Evolutionary conservation across 1,284 basidiomycete genomes (phyloP).

Genomic region (Malassezia brasiliensis): DNA sequence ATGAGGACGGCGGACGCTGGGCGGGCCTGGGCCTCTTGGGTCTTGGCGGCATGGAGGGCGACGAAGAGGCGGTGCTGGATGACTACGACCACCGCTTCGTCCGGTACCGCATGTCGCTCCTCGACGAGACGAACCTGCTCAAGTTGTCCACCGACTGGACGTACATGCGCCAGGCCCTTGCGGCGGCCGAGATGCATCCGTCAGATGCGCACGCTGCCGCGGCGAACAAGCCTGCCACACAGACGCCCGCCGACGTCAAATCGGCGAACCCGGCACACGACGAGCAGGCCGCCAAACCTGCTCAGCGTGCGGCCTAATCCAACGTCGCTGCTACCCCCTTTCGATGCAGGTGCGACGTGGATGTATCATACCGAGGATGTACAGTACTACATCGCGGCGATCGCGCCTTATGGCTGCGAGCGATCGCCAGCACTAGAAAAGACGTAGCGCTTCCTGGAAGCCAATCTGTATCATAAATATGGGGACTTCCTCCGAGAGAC

Average conservation of each 20-base stretch:
- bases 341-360: no score
- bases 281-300: no score
- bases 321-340: no score
- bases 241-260: background rate
- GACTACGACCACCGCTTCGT: slow-evolving; percentile 47
- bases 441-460: no score
- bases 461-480: no score
- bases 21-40: slow-evolving; percentile 43
- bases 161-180: slow-evolving; percentile 42
- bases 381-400: no score
- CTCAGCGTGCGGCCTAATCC: no score
- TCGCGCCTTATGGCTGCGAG: no score
- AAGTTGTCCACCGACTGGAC: slow-evolving; percentile 45
- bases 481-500: no score
- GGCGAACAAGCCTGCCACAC: no score
- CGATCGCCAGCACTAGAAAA: no score
- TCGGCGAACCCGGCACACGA: background rate
- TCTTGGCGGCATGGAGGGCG: slow-evolving; percentile 47
- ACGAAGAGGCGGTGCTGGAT: slow-evolving; percentile 45
- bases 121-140: slow-evolving; percentile 42
- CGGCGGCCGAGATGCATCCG: slow-evolving; percentile 31
- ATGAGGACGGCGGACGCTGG: slow-evolving; percentile 43
- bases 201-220: slow-evolving; percentile 5
- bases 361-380: no score
- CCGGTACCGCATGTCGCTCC: slow-evolving; percentile 43